Percentiles rank a stretch among this genome's conserved stretches.
phyloP scores from a whole-genome alignment of 352 stramenopile genomes.

The Aphanomyces astaci region DNA sequence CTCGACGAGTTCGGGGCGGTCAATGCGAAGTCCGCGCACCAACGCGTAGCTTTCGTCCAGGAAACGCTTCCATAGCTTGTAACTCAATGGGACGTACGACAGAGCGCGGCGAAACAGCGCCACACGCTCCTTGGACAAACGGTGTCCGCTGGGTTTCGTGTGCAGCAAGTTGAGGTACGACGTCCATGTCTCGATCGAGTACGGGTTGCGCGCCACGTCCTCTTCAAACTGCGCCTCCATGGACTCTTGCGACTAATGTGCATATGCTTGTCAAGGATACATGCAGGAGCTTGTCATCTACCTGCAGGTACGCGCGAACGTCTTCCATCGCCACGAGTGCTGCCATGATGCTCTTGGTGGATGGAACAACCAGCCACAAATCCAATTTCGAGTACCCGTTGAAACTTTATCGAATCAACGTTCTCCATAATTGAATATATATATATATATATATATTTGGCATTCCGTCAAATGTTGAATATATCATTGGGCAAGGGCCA shows the following conservation, averaged over 20 bases:
- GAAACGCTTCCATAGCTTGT: slow-evolving; percentile 93
- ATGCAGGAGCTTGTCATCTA: background rate
- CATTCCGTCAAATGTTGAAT: no score
- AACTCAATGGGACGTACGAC: slow-evolving; percentile 79
- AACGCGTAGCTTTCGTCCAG: slow-evolving; percentile 60
- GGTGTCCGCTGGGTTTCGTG: background rate
- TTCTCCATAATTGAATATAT: background rate
- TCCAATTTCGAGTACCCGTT: background rate
- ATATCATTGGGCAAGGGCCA: no score
- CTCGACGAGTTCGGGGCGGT: slow-evolving; percentile 35
- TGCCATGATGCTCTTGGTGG: background rate
- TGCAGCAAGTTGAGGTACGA: slow-evolving; percentile 42
- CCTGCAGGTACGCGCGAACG: slow-evolving; percentile 15
- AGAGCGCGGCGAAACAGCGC: slow-evolving; percentile 85
- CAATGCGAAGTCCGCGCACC: slow-evolving; percentile 56
- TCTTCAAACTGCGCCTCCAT: slow-evolving; percentile 60
- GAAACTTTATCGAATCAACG: no score
- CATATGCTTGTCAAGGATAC: background rate
- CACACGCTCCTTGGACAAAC: slow-evolving; percentile 27
- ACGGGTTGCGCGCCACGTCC: slow-evolving; percentile 75
- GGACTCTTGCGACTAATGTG: slow-evolving; percentile 1
- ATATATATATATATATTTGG: background rate
- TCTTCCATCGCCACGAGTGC: slow-evolving; percentile 15
- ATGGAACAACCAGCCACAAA: background rate
- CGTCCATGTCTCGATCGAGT: slow-evolving; percentile 75